Conservation (phyloP, 257 asterid species). For the Avicennia marina region DNA sequence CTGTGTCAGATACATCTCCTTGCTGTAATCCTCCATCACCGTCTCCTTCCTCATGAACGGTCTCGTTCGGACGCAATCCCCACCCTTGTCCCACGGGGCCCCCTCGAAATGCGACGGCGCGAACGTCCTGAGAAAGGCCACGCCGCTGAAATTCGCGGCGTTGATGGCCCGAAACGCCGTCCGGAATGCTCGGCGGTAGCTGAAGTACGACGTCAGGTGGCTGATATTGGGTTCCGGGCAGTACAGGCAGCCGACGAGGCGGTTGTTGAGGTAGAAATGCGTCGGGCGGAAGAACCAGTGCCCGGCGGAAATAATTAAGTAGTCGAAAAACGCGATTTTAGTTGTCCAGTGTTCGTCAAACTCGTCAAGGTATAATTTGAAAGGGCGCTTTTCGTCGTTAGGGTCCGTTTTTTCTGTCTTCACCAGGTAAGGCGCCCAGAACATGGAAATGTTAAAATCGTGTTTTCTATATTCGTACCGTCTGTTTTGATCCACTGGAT, state of each 20-base stretch:
- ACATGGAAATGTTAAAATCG: constrained; percentile 76
- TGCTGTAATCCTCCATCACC: constrained; percentile 41
- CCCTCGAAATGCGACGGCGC: constrained; percentile 95
- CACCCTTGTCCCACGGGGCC: constrained; percentile 79
- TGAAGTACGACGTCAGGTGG: constrained; percentile 49
- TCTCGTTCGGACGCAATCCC: constrained; percentile 59
- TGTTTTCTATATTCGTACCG: constrained; percentile 54
- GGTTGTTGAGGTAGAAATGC: constrained; percentile 43
- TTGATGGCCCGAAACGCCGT: constrained; percentile 66
- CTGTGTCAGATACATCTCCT: constrained; percentile 63
- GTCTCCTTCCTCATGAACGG: constrained; percentile 49
- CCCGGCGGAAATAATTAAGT: constrained; percentile 76
- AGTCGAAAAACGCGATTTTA: constrained; percentile 43
- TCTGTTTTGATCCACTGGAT: constrained; percentile 45
- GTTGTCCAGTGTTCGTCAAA: constrained; percentile 54
- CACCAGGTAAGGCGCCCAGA: constrained; percentile 80
- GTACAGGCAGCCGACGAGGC: constrained; percentile 68
- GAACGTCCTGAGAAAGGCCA: constrained; percentile 50
- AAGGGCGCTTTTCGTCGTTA: constrained; percentile 50
- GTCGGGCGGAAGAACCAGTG: constrained; percentile 96
- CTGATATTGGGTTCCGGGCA: constrained; percentile 49
- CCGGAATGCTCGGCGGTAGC: constrained; percentile 76
- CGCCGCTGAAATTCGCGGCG: constrained; percentile 36
- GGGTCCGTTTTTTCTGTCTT: constrained; percentile 34
- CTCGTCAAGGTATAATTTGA: constrained; percentile 68